A percentile compares a stretch with the other conserved stretches of the same genome.
Conservation (phyloP, 345 rosid species). For the Corymbia maculata region DNA sequence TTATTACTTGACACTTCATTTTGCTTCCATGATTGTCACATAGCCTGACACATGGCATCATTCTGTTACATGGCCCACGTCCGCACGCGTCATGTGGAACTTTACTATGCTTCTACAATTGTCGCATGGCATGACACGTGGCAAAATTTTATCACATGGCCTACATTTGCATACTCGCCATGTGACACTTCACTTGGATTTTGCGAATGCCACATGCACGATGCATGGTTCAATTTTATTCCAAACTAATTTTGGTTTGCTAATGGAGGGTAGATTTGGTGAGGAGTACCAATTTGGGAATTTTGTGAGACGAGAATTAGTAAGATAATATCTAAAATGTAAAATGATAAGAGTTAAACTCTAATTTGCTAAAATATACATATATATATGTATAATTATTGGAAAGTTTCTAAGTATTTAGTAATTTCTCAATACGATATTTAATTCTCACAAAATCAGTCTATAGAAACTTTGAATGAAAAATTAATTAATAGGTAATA, state of each 20-base stretch:
- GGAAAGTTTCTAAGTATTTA: not conserved
- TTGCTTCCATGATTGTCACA: too few species aligned
- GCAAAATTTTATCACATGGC: not conserved
- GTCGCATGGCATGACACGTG: not conserved
- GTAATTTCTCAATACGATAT: not conserved
- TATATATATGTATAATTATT: not conserved
- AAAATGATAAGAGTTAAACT: not conserved
- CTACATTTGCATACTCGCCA: not conserved
- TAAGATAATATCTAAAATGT: not conserved
- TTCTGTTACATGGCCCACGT: not conserved
- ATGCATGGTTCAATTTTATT: rapidly evolving
- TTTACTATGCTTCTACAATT: not conserved
- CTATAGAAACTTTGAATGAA: not conserved
- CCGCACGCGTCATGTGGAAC: rapidly evolving
- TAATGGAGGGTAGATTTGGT: not conserved
- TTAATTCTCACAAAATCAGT: not conserved
- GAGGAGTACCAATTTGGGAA: not conserved
- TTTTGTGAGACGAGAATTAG: not conserved
- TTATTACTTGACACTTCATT: too few species aligned
- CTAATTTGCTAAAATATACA: not conserved
- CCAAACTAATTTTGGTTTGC: not conserved
- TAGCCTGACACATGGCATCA: not conserved
- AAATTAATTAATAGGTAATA: not conserved
- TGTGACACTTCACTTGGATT: not conserved
- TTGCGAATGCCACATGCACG: not conserved